Evolutionary conservation across 345 rosid genomes (phyloP).

Genomic region (Cardamine chenopodiifolia): DNA sequence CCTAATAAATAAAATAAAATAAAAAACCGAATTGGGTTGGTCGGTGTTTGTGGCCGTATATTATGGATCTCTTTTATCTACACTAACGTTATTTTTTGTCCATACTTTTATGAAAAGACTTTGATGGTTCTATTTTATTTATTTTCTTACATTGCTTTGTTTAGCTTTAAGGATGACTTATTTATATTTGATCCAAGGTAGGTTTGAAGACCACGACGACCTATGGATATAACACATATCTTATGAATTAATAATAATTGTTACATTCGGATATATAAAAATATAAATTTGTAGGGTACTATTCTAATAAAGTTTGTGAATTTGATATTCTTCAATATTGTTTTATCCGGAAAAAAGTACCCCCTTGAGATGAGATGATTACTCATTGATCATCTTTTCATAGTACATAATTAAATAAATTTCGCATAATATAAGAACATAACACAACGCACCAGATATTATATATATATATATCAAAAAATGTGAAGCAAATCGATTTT

Average conservation of each 20-base stretch:
- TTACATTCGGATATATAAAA: neutral
- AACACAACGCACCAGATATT: neutral
- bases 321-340: neutral
- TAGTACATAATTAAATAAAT: neutral
- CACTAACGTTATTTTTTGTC: neutral
- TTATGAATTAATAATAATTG: neutral
- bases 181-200: neutral
- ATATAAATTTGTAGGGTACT: neutral
- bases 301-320: neutral
- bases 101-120: conserved; percentile 16
- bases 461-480: neutral
- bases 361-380: neutral
- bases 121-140: neutral
- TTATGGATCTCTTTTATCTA: neutral
- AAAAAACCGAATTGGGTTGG: conserved; percentile 17
- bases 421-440: neutral
- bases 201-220: neutral
- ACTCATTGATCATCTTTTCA: neutral
- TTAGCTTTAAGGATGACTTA: neutral
- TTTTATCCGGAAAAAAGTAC: neutral
- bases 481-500: neutral
- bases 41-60: conserved; percentile 30
- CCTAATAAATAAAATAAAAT: neutral
- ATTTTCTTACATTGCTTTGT: neutral
- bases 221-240: neutral